phyloP scores from a whole-genome alignment of 2,329 filamentous ascomycete species.

The Periglandula ipomoeae region DNA sequence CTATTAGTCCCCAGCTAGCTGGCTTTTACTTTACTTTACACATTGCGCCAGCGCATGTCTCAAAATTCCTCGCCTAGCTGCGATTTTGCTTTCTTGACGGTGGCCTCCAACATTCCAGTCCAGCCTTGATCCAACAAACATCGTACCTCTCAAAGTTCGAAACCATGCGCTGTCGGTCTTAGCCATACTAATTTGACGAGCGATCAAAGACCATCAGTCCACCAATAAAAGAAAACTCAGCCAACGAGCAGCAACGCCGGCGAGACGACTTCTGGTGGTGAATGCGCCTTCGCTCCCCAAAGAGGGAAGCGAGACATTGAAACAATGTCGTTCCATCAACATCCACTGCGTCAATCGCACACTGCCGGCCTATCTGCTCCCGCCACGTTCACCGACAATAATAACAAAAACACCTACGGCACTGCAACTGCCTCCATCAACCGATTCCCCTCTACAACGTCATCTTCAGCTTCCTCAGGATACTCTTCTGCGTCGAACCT shows the following conservation, averaged over 20 bases:
- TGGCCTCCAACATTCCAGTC: background rate
- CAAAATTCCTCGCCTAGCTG: background rate
- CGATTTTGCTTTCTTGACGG: background rate
- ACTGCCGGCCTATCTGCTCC: slow-evolving; percentile 29
- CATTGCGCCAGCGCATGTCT: slow-evolving; percentile 3
- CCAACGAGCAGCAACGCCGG: background rate
- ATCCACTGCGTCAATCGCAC: slow-evolving; percentile 49
- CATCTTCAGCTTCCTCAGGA: slow-evolving; percentile 61
- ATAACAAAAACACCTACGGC: slow-evolving; percentile 26
- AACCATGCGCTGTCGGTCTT: slow-evolving; percentile 4
- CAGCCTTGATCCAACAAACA: background rate
- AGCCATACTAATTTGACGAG: background rate
- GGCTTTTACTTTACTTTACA: background rate
- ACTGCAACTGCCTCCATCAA: slow-evolving; percentile 34
- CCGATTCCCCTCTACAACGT: slow-evolving; percentile 60
- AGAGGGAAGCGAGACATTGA: slow-evolving; percentile 16
- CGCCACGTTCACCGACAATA: background rate
- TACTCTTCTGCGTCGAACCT: slow-evolving; percentile 54
- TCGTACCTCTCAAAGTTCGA: background rate
- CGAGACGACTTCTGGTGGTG: background rate
- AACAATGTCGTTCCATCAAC: slow-evolving; percentile 47
- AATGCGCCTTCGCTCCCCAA: slow-evolving; percentile 7
- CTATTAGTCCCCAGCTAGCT: background rate
- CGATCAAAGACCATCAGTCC: background rate
- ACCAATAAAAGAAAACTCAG: background rate